Base-by-base conservation (phyloP, 2,329 filamentous ascomycete species). In the Fusarium sp. region DNA sequence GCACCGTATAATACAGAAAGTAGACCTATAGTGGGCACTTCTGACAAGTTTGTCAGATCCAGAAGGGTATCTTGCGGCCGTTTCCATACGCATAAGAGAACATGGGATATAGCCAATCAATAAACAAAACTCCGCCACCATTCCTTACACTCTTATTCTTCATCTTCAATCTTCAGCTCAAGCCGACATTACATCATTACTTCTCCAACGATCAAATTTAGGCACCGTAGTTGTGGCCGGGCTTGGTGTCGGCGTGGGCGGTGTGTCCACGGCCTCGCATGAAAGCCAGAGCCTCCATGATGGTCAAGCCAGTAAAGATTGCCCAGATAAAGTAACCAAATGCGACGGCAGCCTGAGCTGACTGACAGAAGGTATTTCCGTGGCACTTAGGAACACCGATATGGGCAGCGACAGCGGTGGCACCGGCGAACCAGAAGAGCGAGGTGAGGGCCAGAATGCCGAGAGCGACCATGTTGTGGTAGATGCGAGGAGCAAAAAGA, bases 341-440 rank as follows among this genome's bases (percentile, higher is more conserved):
- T 1, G 86, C 90, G 11, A 88, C 84, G 4, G 86, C 88, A 6
- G 90, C 90, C 80, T 91, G 88, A 11, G 86, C 81, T 13, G 86
- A 82, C 45, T 84, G 83, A 78, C 92, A 94, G 18, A 82, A 83
- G 19, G 79, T 81, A 50, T 23, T 23, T 23, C 21, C 21, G 21
- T 23, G 21, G 21, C 21, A 23, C 21, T 77, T 79, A 0, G 87
- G 81, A 18, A 86, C 84, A 55, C 87, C 86, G 60, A 93, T 80
- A 58, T 84, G 84, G 21, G 89, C 90, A 1, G 91, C 93, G 13
- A 94, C 80, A 0, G 93, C 93, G 70, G 97, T 90, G 74, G 93
- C 91, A 9, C 93, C 93, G 1, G 91, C 90, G 76, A 98, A 96
- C 94, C 94, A 97, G 83, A 97, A 97, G 59, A 97, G 84, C 81